These are phyloP conservation scores for Aciculosporium take DNA, from an alignment of 2,329 filamentous ascomycete species.

Conservation along the genomic window DNA sequence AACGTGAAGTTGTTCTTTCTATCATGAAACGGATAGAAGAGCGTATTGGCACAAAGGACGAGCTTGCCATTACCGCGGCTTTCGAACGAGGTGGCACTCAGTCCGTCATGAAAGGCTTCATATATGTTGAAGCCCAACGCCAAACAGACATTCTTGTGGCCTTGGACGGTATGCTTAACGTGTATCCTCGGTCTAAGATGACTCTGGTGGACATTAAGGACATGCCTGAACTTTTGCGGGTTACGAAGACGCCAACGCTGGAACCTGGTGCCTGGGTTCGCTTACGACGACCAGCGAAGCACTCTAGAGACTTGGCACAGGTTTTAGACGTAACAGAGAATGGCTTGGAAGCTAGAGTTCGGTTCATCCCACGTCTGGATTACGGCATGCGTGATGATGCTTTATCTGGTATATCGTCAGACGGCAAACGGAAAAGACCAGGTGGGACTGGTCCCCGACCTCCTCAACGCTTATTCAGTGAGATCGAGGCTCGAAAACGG, in stretches of 20 bases:
- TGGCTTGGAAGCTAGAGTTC: conserved; percentile 73
- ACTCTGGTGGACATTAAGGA: conserved; percentile 89
- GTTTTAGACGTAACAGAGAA: conserved; percentile 88
- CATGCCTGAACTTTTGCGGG: conserved; percentile 89
- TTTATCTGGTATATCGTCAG: conserved; percentile 28
- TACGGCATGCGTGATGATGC: conserved; percentile 77
- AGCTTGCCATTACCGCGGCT: conserved; percentile 71
- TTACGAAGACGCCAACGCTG: conserved; percentile 72
- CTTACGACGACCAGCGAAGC: conserved; percentile 64
- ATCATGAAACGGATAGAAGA: conserved; percentile 86
- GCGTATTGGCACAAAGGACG: conserved; percentile 59
- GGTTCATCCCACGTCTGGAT: conserved; percentile 79
- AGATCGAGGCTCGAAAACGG: conserved; percentile 80
- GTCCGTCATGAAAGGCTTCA: conserved; percentile 77
- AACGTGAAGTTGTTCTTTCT: conserved; percentile 75
- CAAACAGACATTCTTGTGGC: conserved; percentile 76
- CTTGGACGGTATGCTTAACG: conserved; percentile 71
- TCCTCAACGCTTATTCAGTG: conserved; percentile 82
- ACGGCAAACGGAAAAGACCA: conserved; percentile 69
- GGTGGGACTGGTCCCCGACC: conserved; percentile 52
- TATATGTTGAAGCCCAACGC: conserved; percentile 85
- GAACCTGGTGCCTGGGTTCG: conserved; percentile 87
- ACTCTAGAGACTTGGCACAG: conserved; percentile 80
- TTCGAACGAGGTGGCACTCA: conserved; percentile 76
- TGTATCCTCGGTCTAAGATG: conserved; percentile 79